Evolutionary conservation across 129 eudicot genomes (phyloP), one percentile per base, ranked within the genome.

Genomic region (Logfia minima): DNA sequence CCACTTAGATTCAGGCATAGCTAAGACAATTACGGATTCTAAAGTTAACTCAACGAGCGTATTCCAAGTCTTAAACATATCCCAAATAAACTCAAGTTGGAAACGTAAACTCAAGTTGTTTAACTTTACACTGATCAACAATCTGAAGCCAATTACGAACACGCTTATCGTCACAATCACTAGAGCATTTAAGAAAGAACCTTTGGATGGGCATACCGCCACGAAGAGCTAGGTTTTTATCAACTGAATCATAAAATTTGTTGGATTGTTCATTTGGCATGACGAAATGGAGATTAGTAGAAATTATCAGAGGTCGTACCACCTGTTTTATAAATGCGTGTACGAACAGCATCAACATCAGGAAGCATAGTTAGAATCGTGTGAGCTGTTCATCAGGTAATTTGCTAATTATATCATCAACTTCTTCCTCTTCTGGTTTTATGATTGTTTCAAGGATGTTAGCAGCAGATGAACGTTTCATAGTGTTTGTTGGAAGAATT

Each of bases 171-270:
- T n/a, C n/a, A n/a, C n/a, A n/a, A 3, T 9, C n/a, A 62, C 59
- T 37, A 14, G 79, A 75, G 23, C 74, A 75, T 56, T 56, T 28
- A 41, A 80, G 74, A 66, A 18, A 35, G 32, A 80, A 80, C 37
- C 26, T 80, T 18, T 67, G 35, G 28, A 66, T 53, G 0, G 51
- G 61, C 26, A 26, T 55, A 56, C 35, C 14, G 8, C 16, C 75
- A 31, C 79, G 83, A 52, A 37, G 16, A 55, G 32, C 32, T 29
- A 29, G 32, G 5, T 5, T 31, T 3, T 31, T 19, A 73, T 80
- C 79, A 26, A 80, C 75, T 18, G 9, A 56, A 67, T 75, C 75
- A 4, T 73, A 61, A 80, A 80, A 80, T 19, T 66, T 66, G 9
- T 58, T 66, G 16, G 17, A 60, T 56, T 80, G 75, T 73, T 6